phyloP scores from a whole-genome alignment of 345 rosid species.

The Salix viminalis region DNA sequence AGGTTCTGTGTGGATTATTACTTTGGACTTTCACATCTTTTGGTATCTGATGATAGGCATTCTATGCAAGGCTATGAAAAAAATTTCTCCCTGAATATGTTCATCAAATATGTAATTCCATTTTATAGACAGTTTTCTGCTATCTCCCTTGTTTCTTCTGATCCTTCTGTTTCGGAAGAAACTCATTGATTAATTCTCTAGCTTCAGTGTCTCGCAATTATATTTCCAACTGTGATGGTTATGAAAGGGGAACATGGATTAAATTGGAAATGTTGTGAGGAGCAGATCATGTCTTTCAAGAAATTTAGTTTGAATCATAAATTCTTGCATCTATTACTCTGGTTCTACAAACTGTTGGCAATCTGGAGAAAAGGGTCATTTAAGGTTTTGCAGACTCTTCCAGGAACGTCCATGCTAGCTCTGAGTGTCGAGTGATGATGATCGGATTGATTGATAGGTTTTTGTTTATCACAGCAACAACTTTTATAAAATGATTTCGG shows the following conservation, averaged over 20 bases:
- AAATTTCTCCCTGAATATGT: neutral
- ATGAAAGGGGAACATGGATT: neutral
- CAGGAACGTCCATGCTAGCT: neutral
- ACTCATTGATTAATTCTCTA: neutral
- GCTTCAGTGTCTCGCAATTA: neutral
- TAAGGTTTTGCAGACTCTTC: neutral
- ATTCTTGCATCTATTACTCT: neutral
- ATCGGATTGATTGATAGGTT: no score
- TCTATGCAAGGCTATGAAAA: no score
- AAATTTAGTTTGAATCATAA: neutral
- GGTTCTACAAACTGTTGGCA: neutral
- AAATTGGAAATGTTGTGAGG: neutral
- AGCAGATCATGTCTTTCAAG: neutral
- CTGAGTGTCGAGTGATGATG: neutral
- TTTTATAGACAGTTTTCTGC: neutral
- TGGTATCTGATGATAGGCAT: neutral
- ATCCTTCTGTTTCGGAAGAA: neutral
- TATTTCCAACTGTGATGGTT: neutral
- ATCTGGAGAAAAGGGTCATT: neutral
- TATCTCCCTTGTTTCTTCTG: neutral
- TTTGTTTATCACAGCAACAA: no score
- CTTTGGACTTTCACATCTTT: slow-evolving; percentile 13
- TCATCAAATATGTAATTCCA: neutral
- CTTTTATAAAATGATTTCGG: no score
- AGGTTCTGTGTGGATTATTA: slow-evolving; percentile 27